Evolutionary conservation across 2,329 filamentous ascomycete genomes (phyloP), one percentile per base, ranked within the genome.

Genomic region (Xylariaceae sp.): DNA sequence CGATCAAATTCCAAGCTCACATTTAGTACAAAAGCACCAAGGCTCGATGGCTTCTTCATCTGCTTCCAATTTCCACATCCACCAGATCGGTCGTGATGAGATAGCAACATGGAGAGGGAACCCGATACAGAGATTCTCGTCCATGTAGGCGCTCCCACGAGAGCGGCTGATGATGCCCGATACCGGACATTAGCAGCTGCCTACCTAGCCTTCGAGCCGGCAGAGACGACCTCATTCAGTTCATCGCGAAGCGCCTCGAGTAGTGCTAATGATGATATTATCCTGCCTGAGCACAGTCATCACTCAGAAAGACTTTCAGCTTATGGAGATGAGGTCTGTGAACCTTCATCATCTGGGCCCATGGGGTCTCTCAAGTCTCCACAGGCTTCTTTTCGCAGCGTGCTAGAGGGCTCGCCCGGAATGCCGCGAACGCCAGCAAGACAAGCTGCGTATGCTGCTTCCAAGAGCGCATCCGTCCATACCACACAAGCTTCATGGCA

Each of bases 91-190:
- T 30, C 22, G 45, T 49, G 45, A 56, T 58, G 54, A 39, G 46
- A 47, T 32, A 36, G 42, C 48, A 58, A 53, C 45, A 67, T 67
- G 65, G 63, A 62, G 47, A 41, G 55, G 44, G 49, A 58, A 36
- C 44, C 31, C 39, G 66, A 74, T 51, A 68, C 73, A 45, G 78
- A 83, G 65, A 77, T 82, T 40, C 69, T 83, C 40, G 72, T 81
- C 44, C 80, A 83, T 61, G 72, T 80, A 48, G 64, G 74, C 11
- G 80, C 79, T 30, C 75, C 78, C 6, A 74, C 75, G 58, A 71
- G 63, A 36, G 66, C 69, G 18, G 57, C 60, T 11, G 75, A 81
- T 55, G 79, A 83, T 64, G 64, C 59, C 15, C 57, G 59, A 12
- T 82, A 81, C 54, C 68, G 78, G 32, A 62, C 67, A n/a, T 66